Evolutionary conservation across 2,329 filamentous ascomycete species (phyloP), one percentile per base, ranked within the genome.

Genomic region (Orbilia blumenaviensis): DNA sequence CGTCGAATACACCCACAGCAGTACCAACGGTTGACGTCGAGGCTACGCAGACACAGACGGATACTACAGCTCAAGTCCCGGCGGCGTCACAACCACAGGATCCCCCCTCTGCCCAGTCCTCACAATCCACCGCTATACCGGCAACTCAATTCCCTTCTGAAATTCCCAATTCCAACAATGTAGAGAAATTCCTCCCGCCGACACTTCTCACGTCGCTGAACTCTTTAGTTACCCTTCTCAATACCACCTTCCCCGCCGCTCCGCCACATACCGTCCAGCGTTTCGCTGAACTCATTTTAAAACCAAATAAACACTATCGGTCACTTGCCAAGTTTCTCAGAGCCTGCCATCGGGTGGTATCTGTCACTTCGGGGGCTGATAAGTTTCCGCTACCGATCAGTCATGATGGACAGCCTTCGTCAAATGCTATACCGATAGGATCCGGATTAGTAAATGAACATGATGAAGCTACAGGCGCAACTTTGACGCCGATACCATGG

Each of bases 401-500:
- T 6, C 86, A 87, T 1, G 88, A 89, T 84, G 87, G 78, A 14
- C 87, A 10, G 83, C 85, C 62, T 94, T 91, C 25, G 82, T 86
- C 6, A 84, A 86, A 82, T 82, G 77, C 80, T 78, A 81, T 68
- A 77, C 84, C 82, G 79, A 83, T 79, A 14, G 79, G 81, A 6
- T 82, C 86, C 9, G 82, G 84, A 2, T 87, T 86, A 85, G 83
- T 83, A 0, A 84, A 94, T 5, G 94, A 93, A 1, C 93, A 91
- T 56, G 94, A 98, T 80, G 94, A 97, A 82, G 91, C 91, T 10
- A 94, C 94, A 21, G 95, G 95, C 5, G 95, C 95, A 0, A 86
- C 97, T 16, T 86, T 99, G 58, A 98, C 94, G 0, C 95, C 94
- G 0, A 98, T 99, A 69, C 92, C 94, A 0, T 99, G 95, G 95